Base-by-base conservation (phyloP, 2,329 filamentous ascomycete species). In the Talaromyces piceae region DNA sequence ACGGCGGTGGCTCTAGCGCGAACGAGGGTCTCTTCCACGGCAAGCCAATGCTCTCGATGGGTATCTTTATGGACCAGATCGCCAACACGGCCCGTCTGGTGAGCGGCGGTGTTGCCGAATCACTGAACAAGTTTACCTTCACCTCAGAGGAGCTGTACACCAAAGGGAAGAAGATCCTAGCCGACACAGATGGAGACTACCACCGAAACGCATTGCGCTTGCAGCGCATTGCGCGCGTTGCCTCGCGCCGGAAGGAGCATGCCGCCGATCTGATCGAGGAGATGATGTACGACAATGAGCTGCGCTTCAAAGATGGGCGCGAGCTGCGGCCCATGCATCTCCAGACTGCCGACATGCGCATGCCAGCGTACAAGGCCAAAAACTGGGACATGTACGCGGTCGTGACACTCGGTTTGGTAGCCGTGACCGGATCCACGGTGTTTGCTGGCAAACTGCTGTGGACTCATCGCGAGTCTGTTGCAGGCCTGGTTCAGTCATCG, bases 181-280 rank as follows among this genome's bases (percentile, higher is more conserved):
- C 51, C 0, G 70, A 72, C 44, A 31, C 49, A 0, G 59, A 67
- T 4, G 68, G 68, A 0, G 44, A 43, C 2, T 62, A 68, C 37
- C 45, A 49, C 2, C 60, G 56, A n/a, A 70, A 74, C 41, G 61
- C 67, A 1, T 55, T 57, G 7, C 65, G 73, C 0, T 61, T 75
- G 62, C 58, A 63, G 52, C 63, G 63, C 8, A 72, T 76, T 22
- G 69, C 72, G 4, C 59, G 54, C 9, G 55, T 73, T 0, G 66
- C 69, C 22, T 58, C 67, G 0, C 60, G 65, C 4, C 61, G 66
- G 9, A 74, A 73, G 55, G 39, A 73, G 4, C 56, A 65, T 4
- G 71, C 65, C 0, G 70, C 67, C 0, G 69, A 73, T 46, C 59
- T 74, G 4, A 58, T 74, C 5, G 73, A 74, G 49, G 72, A 75